Evolutionary conservation across 1,139 yeast genomes (phyloP).

Genomic region (Blastobotrys apis): DNA sequence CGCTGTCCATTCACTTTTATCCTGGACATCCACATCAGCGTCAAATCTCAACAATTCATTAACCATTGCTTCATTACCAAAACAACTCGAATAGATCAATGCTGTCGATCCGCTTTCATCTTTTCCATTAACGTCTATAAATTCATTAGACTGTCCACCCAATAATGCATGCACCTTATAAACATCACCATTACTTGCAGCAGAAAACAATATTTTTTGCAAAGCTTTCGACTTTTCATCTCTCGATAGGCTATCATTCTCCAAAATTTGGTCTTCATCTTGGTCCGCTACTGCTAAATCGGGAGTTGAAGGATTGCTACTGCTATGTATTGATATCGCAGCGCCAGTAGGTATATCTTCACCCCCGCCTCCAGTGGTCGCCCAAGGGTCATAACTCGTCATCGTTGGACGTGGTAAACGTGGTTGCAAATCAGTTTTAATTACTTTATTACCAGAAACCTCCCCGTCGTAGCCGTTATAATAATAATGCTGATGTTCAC

Average conservation of each 20-base stretch:
- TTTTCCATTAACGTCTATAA: slow-evolving; percentile 33
- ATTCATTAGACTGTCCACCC: slow-evolving; percentile 24
- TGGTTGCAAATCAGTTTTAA: not conserved
- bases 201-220: slow-evolving; percentile 31
- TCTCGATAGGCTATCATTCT: slow-evolving; percentile 21
- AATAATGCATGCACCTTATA: slow-evolving; percentile 31
- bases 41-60: slow-evolving; percentile 37
- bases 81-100: slow-evolving; percentile 40
- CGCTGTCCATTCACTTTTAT: slow-evolving; percentile 42
- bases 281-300: slow-evolving; percentile 10
- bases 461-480: slow-evolving; percentile 1
- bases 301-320: not conserved
- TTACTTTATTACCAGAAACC: not conserved
- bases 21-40: slow-evolving; percentile 38
- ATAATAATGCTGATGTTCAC: no score
- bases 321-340: no score
- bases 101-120: slow-evolving; percentile 41
- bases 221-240: slow-evolving; percentile 25
- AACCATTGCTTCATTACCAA: slow-evolving; percentile 40
- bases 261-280: slow-evolving; percentile 27
- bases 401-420: slow-evolving; percentile 12
- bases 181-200: slow-evolving; percentile 37
- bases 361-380: slow-evolving; percentile 4
- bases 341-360: not conserved
- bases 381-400: slow-evolving; percentile 14